Evolutionary conservation across 306 rosid genomes (phyloP), one percentile per base, ranked within the genome.

Genomic region (Trifolium dubium): DNA sequence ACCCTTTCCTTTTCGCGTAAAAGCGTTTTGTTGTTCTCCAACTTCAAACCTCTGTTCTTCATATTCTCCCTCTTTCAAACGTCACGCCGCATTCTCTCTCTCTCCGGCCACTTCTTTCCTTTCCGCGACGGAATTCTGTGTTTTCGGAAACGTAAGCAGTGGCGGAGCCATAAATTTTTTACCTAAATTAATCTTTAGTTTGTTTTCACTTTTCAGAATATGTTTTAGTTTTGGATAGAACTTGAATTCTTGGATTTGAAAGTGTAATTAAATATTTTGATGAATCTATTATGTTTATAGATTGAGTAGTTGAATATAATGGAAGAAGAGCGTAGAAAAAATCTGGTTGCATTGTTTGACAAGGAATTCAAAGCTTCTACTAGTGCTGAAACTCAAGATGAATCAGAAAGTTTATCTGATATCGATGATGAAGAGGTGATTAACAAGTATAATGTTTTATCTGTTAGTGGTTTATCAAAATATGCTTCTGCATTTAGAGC

Each of bases 351-450:
- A 46, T 59, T 65, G 29, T 79, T 80, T 61, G 72, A 64, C 53
- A 72, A 82, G 67, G 80, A 50, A 32, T 28, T 81, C n/a, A 63
- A 70, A 49, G 69, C 63, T 64, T 3, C 62, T 23, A 23, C 62
- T 28, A 71, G 74, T 74, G 41, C 28, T 3, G 32, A 84, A 66
- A n/a, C 61, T 61, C 55, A 44, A 11, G 77, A 68, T 17, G 89
- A 86, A 44, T 84, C 90, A 5, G 93, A 84, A 76, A 84, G 77
- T 61, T 73, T 89, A 1, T 86, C 93, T 37, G 93, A 89, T 66
- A 86, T 89, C 8, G 90, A 89, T 77, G 90, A 89, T 30, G 49
- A 44, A 64, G 93, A 89, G 79, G 89, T 87, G 75, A 71, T 3
- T 73, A 67, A 65, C 12, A 23, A 15, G 58, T 54, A 18, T 23